A percentile compares a stretch with the other conserved stretches of the same genome.
These are phyloP conservation scores for Curvularia verruculosa DNA, from an alignment of 2,329 filamentous ascomycete genomes.

Conservation along the genomic window DNA sequence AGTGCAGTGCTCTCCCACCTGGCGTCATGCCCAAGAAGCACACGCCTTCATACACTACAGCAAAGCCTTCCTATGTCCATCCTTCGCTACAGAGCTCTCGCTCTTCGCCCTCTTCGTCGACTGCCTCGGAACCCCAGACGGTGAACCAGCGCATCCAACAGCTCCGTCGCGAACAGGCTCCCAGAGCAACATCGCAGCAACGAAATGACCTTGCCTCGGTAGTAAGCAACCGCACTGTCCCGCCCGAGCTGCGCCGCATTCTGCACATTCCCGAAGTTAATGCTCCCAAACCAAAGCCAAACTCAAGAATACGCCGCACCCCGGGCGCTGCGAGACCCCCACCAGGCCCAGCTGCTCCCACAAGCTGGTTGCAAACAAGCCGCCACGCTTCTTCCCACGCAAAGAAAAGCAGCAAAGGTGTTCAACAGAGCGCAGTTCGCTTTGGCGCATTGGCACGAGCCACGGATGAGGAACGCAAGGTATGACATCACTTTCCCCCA, in stretches of 20 bases:
- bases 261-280: constrained; percentile 55
- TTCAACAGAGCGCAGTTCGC: constrained; percentile 15
- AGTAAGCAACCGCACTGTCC: constrained; percentile 52
- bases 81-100: constrained; percentile 43
- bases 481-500: constrained; percentile 18
- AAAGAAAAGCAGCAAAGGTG: constrained; percentile 21
- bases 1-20: neutral
- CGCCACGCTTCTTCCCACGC: constrained; percentile 34
- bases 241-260: constrained; percentile 53
- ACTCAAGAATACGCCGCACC: constrained; percentile 37
- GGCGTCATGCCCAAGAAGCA: constrained; percentile 57
- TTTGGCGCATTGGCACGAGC: constrained; percentile 35
- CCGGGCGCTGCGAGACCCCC: constrained; percentile 40
- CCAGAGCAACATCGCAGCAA: constrained; percentile 49
- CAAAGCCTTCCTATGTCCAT: constrained; percentile 50
- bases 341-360: constrained; percentile 54
- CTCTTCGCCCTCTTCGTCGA: constrained; percentile 29
- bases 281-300: constrained; percentile 53
- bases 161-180: constrained; percentile 53
- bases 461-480: constrained; percentile 36
- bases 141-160: constrained; percentile 58
- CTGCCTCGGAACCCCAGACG: constrained; percentile 37
- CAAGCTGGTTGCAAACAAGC: constrained; percentile 52
- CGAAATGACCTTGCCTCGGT: constrained; percentile 52
- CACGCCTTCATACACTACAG: constrained; percentile 49